A percentile compares a stretch with the other conserved stretches of the same genome.
Conservation (phyloP, 495 filamentous ascomycete species). For the Mytilinidion resinicola region DNA sequence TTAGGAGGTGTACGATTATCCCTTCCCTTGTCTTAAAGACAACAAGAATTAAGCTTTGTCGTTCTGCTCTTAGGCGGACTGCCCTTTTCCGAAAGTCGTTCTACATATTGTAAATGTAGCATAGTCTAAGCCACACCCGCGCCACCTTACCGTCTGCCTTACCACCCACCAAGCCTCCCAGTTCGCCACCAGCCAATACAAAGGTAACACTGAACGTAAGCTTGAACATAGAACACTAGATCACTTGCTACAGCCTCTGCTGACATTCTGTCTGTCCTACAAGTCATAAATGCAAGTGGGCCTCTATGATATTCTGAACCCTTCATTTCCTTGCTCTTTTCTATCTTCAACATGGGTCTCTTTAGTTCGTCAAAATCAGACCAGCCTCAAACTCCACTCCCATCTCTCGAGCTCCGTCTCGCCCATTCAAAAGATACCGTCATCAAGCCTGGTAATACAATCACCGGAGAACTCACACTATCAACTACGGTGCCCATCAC, state of each 20-base stretch:
- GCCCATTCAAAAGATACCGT: background rate
- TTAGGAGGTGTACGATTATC: too few species aligned
- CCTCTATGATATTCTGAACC: background rate
- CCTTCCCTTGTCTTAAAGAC: too few species aligned
- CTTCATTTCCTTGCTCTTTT: background rate
- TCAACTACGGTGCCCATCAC: constrained; percentile 5
- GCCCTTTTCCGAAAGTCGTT: too few species aligned
- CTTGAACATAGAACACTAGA: background rate
- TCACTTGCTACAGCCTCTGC: background rate
- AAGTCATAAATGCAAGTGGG: background rate
- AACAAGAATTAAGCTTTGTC: too few species aligned
- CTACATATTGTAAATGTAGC: too few species aligned
- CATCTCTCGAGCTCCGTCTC: background rate
- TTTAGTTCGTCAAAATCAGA: constrained; percentile 1
- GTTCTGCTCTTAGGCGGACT: too few species aligned
- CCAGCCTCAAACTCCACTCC: background rate
- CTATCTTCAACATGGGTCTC: constrained; percentile 1
- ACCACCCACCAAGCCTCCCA: too few species aligned
- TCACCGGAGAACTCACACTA: constrained; percentile 14
- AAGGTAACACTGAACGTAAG: background rate
- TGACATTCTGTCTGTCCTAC: background rate
- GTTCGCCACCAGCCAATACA: too few species aligned
- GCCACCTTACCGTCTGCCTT: background rate
- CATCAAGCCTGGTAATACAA: constrained; percentile 11
- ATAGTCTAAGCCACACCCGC: background rate